Percentiles rank a stretch among this genome's conserved stretches.
These are phyloP conservation scores for Tranzscheliella williamsii DNA, from an alignment of 1,284 basidiomycete genomes.

Conservation along the genomic window DNA sequence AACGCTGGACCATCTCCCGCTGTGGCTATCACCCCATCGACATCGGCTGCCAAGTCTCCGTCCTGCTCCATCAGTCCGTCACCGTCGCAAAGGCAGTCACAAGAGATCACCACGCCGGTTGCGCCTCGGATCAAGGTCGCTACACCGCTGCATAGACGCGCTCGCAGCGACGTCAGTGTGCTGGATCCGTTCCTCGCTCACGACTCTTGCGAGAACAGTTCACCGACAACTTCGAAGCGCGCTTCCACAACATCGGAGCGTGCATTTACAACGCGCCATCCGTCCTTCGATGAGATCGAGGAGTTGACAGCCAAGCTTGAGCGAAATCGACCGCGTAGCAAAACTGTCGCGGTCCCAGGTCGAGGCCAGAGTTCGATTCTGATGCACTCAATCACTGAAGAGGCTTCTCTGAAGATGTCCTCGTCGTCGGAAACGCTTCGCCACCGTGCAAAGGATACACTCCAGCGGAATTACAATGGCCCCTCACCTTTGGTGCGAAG, in stretches of 20 bases:
- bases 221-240: neutral
- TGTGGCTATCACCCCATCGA: too few species aligned
- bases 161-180: constrained; percentile 22
- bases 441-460: neutral
- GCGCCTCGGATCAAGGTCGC: constrained; percentile 25
- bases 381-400: constrained; percentile 28
- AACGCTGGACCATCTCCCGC: too few species aligned
- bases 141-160: constrained; percentile 24
- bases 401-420: constrained; percentile 7
- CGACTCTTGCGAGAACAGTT: neutral
- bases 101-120: too few species aligned
- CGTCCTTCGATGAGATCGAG: constrained; percentile 16
- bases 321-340: constrained; percentile 13
- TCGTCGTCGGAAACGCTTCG: constrained; percentile 25
- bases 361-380: constrained; percentile 2
- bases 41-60: too few species aligned
- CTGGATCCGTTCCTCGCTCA: constrained; percentile 11
- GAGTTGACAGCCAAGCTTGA: constrained; percentile 19
- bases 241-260: neutral
- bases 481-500: neutral
- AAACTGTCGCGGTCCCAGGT: neutral
- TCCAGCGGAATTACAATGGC: neutral
- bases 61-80: too few species aligned
- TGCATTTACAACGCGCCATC: constrained; percentile 9
- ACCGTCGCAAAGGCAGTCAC: too few species aligned